Evolutionary conservation across 192 early-diverging fungal genomes (phyloP).

Genomic region (Coemansia sp.): DNA sequence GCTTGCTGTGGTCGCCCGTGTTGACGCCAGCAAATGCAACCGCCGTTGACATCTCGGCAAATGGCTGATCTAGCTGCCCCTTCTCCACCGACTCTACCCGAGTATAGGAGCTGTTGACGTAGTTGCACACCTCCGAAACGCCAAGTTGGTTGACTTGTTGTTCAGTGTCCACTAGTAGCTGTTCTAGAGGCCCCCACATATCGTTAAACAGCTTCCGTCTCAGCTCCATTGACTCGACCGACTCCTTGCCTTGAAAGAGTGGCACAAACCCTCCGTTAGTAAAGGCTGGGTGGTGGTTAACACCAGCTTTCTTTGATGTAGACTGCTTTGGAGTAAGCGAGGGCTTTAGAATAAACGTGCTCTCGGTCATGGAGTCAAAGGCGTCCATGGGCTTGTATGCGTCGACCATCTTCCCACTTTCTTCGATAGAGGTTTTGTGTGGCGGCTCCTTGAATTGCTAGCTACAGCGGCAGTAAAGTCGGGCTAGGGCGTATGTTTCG

Average conservation of each 20-base stretch:
- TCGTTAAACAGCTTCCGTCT: constrained; percentile 58
- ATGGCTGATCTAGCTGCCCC: constrained; percentile 59
- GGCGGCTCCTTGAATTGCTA: too few relatives aligned
- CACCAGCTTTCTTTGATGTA: constrained; percentile 1
- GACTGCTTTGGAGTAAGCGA: constrained; percentile 1
- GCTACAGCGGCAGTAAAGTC: too few relatives aligned
- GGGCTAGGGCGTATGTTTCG: too few relatives aligned
- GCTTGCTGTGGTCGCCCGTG: constrained; percentile 73
- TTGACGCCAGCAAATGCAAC: constrained; percentile 77
- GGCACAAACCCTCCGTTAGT: constrained; percentile 63
- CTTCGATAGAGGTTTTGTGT: not conserved
- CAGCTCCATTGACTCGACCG: constrained; percentile 55
- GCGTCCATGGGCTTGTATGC: constrained; percentile 48
- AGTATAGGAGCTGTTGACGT: constrained; percentile 64
- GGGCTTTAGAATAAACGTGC: constrained; percentile 56
- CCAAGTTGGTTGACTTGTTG: constrained; percentile 63
- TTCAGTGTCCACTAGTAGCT: constrained; percentile 36
- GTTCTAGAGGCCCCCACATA: constrained; percentile 61
- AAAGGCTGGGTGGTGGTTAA: constrained; percentile 12
- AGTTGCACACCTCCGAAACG: constrained; percentile 62
- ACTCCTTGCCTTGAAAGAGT: constrained; percentile 64
- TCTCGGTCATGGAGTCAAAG: constrained; percentile 59
- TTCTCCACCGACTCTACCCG: constrained; percentile 31
- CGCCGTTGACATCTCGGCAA: constrained; percentile 72
- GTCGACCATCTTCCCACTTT: constrained; percentile 27